Evolutionary conservation across 176 grass and related monocot genomes (phyloP).

Genomic region (Pontederia crassipes): DNA sequence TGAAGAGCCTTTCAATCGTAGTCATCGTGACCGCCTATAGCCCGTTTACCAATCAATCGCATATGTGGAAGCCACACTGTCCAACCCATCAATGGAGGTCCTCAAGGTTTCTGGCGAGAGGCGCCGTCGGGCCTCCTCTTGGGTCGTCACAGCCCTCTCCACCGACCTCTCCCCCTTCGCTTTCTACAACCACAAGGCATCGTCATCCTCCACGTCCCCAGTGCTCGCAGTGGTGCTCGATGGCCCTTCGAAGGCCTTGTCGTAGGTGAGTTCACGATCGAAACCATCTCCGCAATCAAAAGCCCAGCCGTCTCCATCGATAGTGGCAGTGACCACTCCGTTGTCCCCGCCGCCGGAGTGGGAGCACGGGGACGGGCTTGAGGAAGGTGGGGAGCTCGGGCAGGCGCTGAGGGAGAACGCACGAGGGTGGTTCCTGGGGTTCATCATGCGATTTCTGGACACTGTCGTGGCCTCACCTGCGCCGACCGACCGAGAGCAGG

Average conservation of each 20-base stretch:
- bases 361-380: conserved; percentile 33
- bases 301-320: not conserved
- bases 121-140: conserved; percentile 25
- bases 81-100: not conserved
- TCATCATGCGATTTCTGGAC: conserved; percentile 37
- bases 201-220: not conserved
- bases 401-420: conserved; percentile 25
- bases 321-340: not conserved
- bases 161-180: conserved; percentile 29
- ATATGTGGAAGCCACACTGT: too few species aligned
- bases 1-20: too few species aligned
- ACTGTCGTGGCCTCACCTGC: conserved; percentile 28
- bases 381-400: conserved; percentile 47
- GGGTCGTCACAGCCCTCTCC: conserved; percentile 31
- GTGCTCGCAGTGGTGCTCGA: conserved; percentile 19
- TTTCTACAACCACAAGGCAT: conserved; percentile 26
- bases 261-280: conserved; percentile 9
- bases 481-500: conserved; percentile 43
- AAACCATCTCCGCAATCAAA: conserved; percentile 19
- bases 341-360: conserved; percentile 25
- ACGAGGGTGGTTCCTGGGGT: conserved; percentile 35
- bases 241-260: conserved; percentile 10
- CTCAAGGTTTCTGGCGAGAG: conserved; percentile 18
- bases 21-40: too few species aligned
- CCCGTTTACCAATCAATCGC: too few species aligned